Evolutionary conservation across 2,329 filamentous ascomycete genomes (phyloP), one percentile per base, ranked within the genome.

Genomic region (Rutstroemia sp.): DNA sequence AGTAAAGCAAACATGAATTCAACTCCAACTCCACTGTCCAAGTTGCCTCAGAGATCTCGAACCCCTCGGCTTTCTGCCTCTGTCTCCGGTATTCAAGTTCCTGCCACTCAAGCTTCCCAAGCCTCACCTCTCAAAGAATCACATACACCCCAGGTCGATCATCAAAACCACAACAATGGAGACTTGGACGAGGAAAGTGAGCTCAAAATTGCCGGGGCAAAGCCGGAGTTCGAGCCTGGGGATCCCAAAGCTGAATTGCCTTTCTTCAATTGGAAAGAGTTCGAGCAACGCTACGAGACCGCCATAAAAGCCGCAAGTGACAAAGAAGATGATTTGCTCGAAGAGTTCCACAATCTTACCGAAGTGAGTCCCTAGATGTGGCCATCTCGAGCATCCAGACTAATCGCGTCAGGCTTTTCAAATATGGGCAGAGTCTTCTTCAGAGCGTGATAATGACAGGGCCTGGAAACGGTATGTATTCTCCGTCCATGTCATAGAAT

Each of bases 351-450:
- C 16, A 72, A 76, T 44, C 74, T 92, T n/a, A 71, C 86, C 85
- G 72, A 56, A 69, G 62, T 59, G 21, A n/a, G 38, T 23, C 25
- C 9, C 12, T n/a, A 34, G 30, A n/a, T 27, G 14, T 9, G 47
- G 42, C 3, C 8, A 12, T 44, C 30, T 51, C 14, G 8, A 12
- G 12, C 10, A 44, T 23, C 12, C 42, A 46, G 8, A 54, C 39
- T 56, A 23, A 53, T 52, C 16, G 48, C 42, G 25, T 62, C n/a
- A 95, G 90, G 88, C 87, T 69, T 95, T 95, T 70, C 79, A 79
- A 57, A 74, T 85, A 38, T 96, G 92, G 91, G 87, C 88, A 23
- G 78, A 85, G 19, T 82, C 87, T 12, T 86, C 87, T 1, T 79
- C 84, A 34, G 73, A 77, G 10, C 84, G 89, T 59, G 92, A 96